Evolutionary conservation across 2,329 filamentous ascomycete genomes (phyloP).

Genomic region (Coniella lustricola): DNA sequence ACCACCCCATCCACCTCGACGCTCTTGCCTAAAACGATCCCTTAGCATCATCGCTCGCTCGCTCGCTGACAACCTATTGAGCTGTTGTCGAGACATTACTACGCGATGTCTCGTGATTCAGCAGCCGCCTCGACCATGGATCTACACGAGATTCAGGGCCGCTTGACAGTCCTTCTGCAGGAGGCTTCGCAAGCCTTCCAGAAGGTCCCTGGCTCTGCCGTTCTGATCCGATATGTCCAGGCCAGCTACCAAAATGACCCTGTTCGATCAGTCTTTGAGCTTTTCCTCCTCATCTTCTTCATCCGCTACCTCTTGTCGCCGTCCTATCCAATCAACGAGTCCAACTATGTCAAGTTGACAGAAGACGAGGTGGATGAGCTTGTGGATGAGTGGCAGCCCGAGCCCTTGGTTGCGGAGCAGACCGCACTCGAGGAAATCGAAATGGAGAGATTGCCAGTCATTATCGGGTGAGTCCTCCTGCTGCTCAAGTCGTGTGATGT

Average conservation of each 20-base stretch:
- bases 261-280: conserved; percentile 83
- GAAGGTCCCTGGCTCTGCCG: conserved; percentile 86
- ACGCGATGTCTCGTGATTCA: not conserved
- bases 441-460: conserved; percentile 76
- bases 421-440: conserved; percentile 73
- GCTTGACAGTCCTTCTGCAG: conserved; percentile 45
- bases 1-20: too few relatives aligned
- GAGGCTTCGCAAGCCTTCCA: conserved; percentile 64
- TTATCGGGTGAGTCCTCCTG: conserved; percentile 63
- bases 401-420: conserved; percentile 73
- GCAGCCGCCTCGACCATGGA: conserved; percentile 45
- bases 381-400: conserved; percentile 92
- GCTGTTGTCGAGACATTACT: too few relatives aligned
- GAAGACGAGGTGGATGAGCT: conserved; percentile 97
- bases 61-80: too few relatives aligned
- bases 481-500: not conserved
- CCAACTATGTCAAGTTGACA: conserved; percentile 79
- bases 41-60: too few relatives aligned
- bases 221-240: conserved; percentile 89
- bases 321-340: conserved; percentile 85
- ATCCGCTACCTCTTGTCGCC: conserved; percentile 88
- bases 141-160: conserved; percentile 51
- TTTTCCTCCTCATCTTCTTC: conserved; percentile 91
- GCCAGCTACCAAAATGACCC: conserved; percentile 98
- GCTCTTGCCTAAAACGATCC: too few relatives aligned